phyloP scores from a whole-genome alignment of 163 green algal species.

The Scenedesmus sp. region DNA sequence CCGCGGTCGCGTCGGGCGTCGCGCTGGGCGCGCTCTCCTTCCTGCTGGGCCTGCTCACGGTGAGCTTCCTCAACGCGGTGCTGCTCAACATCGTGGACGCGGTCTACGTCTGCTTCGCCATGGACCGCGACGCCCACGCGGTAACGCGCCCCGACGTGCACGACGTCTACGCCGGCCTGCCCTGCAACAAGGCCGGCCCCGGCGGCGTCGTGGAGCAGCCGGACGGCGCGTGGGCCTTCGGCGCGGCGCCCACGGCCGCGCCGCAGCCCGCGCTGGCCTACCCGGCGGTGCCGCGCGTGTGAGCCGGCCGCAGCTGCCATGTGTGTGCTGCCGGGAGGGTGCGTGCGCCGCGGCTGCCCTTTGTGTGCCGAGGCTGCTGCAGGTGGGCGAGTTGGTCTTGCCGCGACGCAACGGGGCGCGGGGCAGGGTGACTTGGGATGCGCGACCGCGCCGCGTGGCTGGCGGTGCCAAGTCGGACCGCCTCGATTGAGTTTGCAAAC shows the following conservation, averaged over 20 bases:
- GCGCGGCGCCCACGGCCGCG: neutral
- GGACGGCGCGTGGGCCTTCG: conserved; percentile 50
- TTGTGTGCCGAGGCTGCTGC: no score
- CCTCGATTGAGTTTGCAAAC: no score
- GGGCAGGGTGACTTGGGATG: no score
- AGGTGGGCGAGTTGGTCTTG: no score
- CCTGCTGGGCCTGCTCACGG: conserved; percentile 24
- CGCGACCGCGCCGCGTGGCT: no score
- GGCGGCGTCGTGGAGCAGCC: conserved; percentile 54
- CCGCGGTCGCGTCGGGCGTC: conserved; percentile 9
- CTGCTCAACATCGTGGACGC: conserved; percentile 46
- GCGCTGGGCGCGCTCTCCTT: conserved; percentile 28
- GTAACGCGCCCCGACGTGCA: conserved; percentile 50
- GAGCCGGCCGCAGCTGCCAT: no score
- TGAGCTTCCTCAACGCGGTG: conserved; percentile 37
- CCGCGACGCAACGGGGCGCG: no score
- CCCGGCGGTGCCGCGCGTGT: conserved; percentile 2
- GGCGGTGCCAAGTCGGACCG: no score
- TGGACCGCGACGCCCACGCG: conserved; percentile 51
- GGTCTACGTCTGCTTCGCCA: conserved; percentile 50
- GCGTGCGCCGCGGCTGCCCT: no score
- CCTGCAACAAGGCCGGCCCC: conserved; percentile 35
- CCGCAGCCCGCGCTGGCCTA: neutral
- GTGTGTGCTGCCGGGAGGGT: no score
- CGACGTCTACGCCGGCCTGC: conserved; percentile 32